Base-by-base conservation (phyloP, 495 filamentous ascomycete species). In the Penicillium herquei region DNA sequence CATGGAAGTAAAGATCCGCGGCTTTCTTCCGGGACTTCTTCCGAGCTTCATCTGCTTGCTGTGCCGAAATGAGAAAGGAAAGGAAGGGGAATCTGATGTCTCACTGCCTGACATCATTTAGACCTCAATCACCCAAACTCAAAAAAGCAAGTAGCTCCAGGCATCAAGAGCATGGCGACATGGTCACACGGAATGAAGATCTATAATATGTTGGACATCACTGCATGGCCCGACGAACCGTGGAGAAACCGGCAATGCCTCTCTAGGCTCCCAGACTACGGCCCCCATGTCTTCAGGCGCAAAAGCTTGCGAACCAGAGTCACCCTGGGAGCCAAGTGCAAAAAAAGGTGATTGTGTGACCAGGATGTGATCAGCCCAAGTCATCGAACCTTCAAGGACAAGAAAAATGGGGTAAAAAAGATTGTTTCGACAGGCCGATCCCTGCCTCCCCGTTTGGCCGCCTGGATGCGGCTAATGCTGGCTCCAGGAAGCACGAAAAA, bases 141-240 rank as follows among this genome's bases (percentile, higher is more conserved):
- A 62, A 63, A 64, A 51, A 54, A 2, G 34, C 46, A 57, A 52
- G 45, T 21, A 40, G 39, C 56, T 52, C 54, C 41, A 61, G 58
- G 52, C 51, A 61, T 46, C 47, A 50, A 59, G 44, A 56, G 40
- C 42, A 17, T 30, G 51, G 14, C 41, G 34, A 14, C 21, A 26
- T 26, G 43, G 63, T 70, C 62, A 66, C 63, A 66, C 59, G 61
- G 57, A 41, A 56, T 57, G 58, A 59, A 57, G 50, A 65, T 68
- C 55, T 42, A 39, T 21, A 42, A 39, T 45, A 48, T 56, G 59
- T 76, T 73, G 67, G 73, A 76, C 71, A 74, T 56, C 70, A 67
- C 35, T 73, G 71, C 70, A 74, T 74, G 62, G 59, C 49, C 56
- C 55, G 43, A 62, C 56, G 53, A 57, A 64, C 58, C 56, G 62